Evolutionary conservation across 116 monocot genomes (phyloP), one percentile per base, ranked within the genome.

Genomic region (Trichopus zeylanicus): DNA sequence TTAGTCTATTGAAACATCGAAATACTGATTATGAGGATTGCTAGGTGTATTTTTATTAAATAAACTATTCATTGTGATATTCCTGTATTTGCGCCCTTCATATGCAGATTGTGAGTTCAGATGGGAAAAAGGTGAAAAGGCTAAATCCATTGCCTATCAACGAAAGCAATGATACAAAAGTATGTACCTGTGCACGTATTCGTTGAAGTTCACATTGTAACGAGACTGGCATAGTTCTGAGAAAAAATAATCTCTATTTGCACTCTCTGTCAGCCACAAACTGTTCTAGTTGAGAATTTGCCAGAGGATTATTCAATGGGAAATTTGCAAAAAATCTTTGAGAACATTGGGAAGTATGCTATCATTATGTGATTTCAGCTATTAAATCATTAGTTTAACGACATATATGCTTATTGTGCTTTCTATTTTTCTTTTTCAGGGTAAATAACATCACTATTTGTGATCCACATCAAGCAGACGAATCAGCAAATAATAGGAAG

Each of bases 201-300:
- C 26, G 9, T 25, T 25, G n/a, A n/a, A n/a, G n/a, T n/a, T n/a
- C n/a, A n/a, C n/a, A n/a, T 35, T 37, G 10, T 9, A 37, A 24
- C 32, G 35, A 20, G 11, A 38, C n/a, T n/a, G n/a, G n/a, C n/a
- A n/a, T n/a, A n/a, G n/a, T n/a, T n/a, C n/a, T n/a, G n/a, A n/a
- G n/a, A n/a, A n/a, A n/a, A n/a, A n/a, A n/a, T n/a, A 16, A 7
- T 35, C 18, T 9, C 29, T 48, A 15, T 57, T 64, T 25, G 26
- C 29, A 46, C 20, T 25, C 53, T 25, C 13, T 48, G 6, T 18
- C 31, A 21, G 89, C 42, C 68, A 54, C 62, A 70, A 35, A 84
- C 76, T 19, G 70, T 97, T 67, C 22, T 97, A 32, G 84, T 84
- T 33, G 91, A 90, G 74, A 97, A 97, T 87, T 73, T 90, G 28